Evolutionary conservation across 768 basidiomycete species (phyloP).

Genomic region (Hypholoma sublateritium): DNA sequence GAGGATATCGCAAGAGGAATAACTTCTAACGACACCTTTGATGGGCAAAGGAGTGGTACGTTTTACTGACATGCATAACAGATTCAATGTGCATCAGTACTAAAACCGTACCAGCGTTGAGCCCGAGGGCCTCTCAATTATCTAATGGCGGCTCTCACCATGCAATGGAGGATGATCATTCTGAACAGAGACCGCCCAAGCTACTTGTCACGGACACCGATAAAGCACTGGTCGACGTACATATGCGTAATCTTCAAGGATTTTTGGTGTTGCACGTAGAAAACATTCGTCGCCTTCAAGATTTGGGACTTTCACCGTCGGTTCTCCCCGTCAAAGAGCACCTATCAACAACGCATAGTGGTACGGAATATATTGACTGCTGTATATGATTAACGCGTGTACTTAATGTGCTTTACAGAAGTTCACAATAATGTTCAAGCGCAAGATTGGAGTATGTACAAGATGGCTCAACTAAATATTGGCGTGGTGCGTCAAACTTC

Average conservation of each 20-base stretch:
- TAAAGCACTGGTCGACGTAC: neutral
- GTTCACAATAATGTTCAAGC: too few species aligned
- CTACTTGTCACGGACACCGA: neutral
- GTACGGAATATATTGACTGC: neutral
- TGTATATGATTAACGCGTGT: too few species aligned
- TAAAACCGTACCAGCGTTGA: neutral
- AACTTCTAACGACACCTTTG: neutral
- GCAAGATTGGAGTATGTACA: neutral
- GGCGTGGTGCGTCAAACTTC: neutral
- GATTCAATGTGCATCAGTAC: neutral
- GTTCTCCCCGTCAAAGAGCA: neutral
- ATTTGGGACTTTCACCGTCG: conserved; percentile 6
- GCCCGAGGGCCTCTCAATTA: neutral
- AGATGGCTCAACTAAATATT: neutral
- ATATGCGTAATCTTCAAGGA: conserved; percentile 14
- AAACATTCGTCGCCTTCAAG: conserved; percentile 26
- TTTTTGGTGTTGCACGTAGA: conserved; percentile 27
- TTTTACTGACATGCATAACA: neutral
- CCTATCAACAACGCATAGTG: neutral
- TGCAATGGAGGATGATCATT: neutral
- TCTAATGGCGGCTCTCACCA: neutral
- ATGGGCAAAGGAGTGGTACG: conserved; percentile 6
- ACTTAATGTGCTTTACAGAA: too few species aligned
- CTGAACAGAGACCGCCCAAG: neutral
- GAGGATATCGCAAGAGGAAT: conserved; percentile 3